Evolutionary conservation across 306 rosid genomes (phyloP).

Genomic region (Fragaria nilgerrensis): DNA sequence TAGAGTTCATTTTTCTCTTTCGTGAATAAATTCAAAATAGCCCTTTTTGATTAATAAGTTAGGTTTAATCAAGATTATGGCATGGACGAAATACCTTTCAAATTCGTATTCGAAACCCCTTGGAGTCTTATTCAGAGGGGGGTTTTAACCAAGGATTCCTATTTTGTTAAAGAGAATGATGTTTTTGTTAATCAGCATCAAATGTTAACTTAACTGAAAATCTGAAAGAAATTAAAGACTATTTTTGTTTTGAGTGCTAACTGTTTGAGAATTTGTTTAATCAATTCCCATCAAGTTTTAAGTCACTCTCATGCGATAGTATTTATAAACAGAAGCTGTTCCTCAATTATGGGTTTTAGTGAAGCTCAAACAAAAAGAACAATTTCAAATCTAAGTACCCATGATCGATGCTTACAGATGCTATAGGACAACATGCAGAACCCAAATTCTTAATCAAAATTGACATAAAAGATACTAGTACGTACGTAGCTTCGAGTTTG

Average conservation of each 20-base stretch:
- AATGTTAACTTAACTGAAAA: neutral
- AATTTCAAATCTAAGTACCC: neutral
- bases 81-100: neutral
- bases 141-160: neutral
- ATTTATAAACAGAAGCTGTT: conserved; percentile 1
- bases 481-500: conserved; percentile 5
- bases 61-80: neutral
- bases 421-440: neutral
- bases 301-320: conserved; percentile 8
- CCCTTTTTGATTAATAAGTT: neutral
- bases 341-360: neutral
- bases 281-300: neutral
- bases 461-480: neutral
- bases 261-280: neutral
- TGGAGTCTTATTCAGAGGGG: neutral
- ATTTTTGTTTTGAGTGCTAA: neutral
- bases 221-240: neutral
- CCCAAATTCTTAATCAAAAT: conserved; percentile 2
- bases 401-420: neutral
- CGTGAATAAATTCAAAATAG: neutral
- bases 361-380: neutral
- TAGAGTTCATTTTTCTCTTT: neutral
- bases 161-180: neutral
- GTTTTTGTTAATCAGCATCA: conserved; percentile 1
- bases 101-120: neutral